Base-by-base conservation (phyloP, 2,329 filamentous ascomycete species). In the Scedosporium minutisporum region DNA sequence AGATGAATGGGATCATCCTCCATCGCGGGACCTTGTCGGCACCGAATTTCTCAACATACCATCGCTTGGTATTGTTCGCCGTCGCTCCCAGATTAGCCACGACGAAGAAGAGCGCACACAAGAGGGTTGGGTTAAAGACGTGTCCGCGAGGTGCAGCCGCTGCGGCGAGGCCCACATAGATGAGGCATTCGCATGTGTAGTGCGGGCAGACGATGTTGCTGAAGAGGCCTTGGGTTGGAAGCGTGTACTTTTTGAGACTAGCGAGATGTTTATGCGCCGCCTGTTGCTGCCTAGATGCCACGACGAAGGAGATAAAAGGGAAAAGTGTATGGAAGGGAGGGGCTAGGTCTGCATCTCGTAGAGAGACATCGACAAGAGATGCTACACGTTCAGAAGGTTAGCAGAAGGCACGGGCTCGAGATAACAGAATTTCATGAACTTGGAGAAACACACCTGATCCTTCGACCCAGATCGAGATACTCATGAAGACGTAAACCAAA, bases 121-220 rank as follows among this genome's bases (percentile, higher is more conserved):
- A 69, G 53, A 97, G 73, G 0, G 93, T 93, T 71, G 78, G 83
- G 74, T 96, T 97, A 64, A 91, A 72, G 62, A 82, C 66, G 38
- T 78, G 74, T 10, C 86, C 88, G 6, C 76, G 69, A 0, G 93
- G 92, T 1, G 93, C 91, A 33, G 87, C 86, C 46, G 89, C 73
- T 57, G 95, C 75, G 2, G 91, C 83, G 66, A 99, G 76, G n/a
- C 88, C 82, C 21, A 92, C 71, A 72, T 99, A 97, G 64, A 97
- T 85, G 48, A 89, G 72, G 71, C 90, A 93, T 76, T 97, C 95
- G 69, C 88, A 91, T 3, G 89, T 89, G 74, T 97, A 99, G 75
- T 99, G 95, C 18, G 95, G 92, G 68, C 90, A 96, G 46, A 97
- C 76, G 23, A 96, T 74, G 63, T 80, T 78, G 55, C 79, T 78